Percentiles rank a stretch among this genome's conserved stretches.
phyloP scores from a whole-genome alignment of 2,329 filamentous ascomycete genomes.

The Colletotrichum phormii region DNA sequence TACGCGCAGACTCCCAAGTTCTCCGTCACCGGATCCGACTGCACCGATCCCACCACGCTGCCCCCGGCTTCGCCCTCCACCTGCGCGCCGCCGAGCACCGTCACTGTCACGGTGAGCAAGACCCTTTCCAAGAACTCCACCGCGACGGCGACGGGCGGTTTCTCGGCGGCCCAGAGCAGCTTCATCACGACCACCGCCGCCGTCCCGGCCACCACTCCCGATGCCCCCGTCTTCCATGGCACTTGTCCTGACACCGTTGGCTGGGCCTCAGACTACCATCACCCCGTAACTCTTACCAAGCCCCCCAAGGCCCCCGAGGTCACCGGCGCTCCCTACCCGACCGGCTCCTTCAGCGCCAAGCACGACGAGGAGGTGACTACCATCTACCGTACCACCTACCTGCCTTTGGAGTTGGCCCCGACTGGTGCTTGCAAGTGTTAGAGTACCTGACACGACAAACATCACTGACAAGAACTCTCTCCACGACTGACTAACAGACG shows the following conservation, averaged over 20 bases:
- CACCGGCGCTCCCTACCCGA: conserved; percentile 9
- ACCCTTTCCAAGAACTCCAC: conserved; percentile 35
- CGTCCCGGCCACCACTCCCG: conserved; percentile 5
- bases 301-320: conserved; percentile 17
- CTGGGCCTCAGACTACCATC: conserved; percentile 33
- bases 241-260: conserved; percentile 36
- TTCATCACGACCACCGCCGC: conserved; percentile 24
- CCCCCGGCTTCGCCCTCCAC: conserved; percentile 39
- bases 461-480: background rate
- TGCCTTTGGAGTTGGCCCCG: conserved; percentile 27
- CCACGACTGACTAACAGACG: background rate
- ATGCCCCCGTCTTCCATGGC: conserved; percentile 25
- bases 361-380: conserved; percentile 15
- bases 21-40: conserved; percentile 46
- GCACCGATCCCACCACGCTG: conserved; percentile 40
- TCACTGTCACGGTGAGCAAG: conserved; percentile 41
- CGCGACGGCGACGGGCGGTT: conserved; percentile 32
- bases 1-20: conserved; percentile 55
- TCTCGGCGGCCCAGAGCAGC: conserved; percentile 22
- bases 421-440: conserved; percentile 27
- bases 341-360: conserved; percentile 12
- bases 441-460: background rate
- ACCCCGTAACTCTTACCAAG: conserved; percentile 33
- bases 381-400: conserved; percentile 33
- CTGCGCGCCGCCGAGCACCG: conserved; percentile 41